A percentile compares a stretch with the other conserved stretches of the same genome.
These are phyloP conservation scores for Dendrobium nobile DNA, from an alignment of 106 monocot genomes.

Conservation along the genomic window DNA sequence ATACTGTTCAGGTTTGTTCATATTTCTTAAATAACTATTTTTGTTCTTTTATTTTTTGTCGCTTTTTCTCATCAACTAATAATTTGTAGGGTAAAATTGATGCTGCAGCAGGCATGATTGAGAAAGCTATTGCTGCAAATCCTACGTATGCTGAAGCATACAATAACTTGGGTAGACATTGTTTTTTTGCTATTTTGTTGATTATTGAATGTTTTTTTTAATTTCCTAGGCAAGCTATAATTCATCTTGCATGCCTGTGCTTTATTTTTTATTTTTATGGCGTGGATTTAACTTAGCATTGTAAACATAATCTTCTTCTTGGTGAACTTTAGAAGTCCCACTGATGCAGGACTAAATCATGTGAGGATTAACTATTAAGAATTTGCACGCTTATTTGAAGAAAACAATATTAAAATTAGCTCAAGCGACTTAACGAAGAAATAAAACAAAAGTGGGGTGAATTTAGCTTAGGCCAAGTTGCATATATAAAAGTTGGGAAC, in stretches of 20 bases:
- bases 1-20: conserved; percentile 87
- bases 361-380: too few species aligned
- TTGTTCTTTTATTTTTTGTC: not conserved
- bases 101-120: conserved; percentile 91
- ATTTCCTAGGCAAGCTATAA: not conserved
- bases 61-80: conserved; percentile 1
- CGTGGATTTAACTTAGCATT: not conserved
- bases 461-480: too few species aligned
- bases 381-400: too few species aligned
- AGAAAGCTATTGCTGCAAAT: conserved; percentile 95
- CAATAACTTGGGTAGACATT: conserved; percentile 79
- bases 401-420: too few species aligned
- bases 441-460: too few species aligned
- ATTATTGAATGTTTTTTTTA: conserved; percentile 1
- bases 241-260: not conserved
- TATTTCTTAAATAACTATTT: not conserved
- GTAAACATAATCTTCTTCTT: not conserved
- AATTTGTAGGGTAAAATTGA: conserved; percentile 93
- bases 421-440: too few species aligned
- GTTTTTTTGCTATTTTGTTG: not conserved
- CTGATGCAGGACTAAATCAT: too few species aligned
- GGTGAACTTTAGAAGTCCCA: not conserved
- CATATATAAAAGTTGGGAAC: too few species aligned
- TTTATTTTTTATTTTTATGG: not conserved
- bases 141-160: conserved; percentile 93